Base-by-base conservation (phyloP, 768 basidiomycete genomes). In the Amanita polypyramis region DNA sequence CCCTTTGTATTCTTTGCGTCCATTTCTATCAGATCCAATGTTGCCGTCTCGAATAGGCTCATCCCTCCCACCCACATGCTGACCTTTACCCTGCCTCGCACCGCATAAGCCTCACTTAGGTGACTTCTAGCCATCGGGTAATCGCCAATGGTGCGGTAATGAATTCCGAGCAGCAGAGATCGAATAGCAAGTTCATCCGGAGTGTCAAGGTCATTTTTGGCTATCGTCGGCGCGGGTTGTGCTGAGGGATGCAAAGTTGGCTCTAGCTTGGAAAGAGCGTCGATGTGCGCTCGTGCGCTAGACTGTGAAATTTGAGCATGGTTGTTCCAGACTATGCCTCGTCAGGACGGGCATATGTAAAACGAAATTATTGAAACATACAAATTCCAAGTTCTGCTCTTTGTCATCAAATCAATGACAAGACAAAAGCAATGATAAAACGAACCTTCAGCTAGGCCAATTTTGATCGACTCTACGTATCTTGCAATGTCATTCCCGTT, bases 101-200 rank as follows among this genome's bases (percentile, higher is more conserved):
- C 63, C 5, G 58, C 61, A 47, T 70, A 58, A 0, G 82, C 79
- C 23, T 82, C 77, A 14, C 60, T 57, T 21, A 87, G 64, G 52
- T 79, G 75, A 0, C 58, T 56, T 4, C 79, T 72, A 1, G 77
- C 61, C 1, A 69, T 59, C 0, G 54, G 53, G 54, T 65, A 79
- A 8, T 69, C 65, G 4, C 74, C 68, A 0, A 75, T 61, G 0
- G 79, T 81, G 23, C 82, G 76, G 55, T 85, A 75, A 12, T 73
- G 66, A 54, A 82, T 74, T 2, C 85, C 86, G 3, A 88, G 69
- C 4, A 89, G 70, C 2, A 88, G 73, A 0, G 79, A 68, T 4
- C 85, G 81, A 19, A 86, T 59, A 0, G 81, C 85, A 11, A 77
- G 65, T 55, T 89, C 86, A 54, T 89, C 86, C 0, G 78, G 65